phyloP scores from a whole-genome alignment of 805 yeast species.

The Candida manassasensis region DNA sequence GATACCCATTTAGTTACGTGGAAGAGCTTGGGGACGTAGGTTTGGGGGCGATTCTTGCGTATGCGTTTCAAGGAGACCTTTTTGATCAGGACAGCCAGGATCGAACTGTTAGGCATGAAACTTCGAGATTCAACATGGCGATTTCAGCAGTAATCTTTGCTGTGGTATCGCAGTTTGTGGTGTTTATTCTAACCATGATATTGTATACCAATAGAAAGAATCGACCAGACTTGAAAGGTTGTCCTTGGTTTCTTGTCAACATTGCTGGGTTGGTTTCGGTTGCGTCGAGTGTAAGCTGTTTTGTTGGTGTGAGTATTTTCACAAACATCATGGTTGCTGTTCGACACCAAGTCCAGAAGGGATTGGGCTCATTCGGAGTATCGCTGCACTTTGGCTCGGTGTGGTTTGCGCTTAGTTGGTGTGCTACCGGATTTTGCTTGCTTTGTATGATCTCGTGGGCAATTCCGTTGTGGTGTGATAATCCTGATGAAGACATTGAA shows the following conservation, averaged over 20 bases:
- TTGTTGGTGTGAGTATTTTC: slow-evolving; percentile 26
- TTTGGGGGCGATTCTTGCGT: slow-evolving; percentile 41
- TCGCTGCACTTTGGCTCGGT: slow-evolving; percentile 34
- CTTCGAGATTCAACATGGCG: slow-evolving; percentile 17
- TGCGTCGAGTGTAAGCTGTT: slow-evolving; percentile 25
- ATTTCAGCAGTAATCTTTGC: slow-evolving; percentile 26
- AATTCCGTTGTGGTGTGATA: slow-evolving; percentile 48
- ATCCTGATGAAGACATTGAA: slow-evolving; percentile 32
- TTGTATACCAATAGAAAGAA: slow-evolving; percentile 35
- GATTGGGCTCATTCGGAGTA: slow-evolving; percentile 46
- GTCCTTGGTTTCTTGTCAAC: slow-evolving; percentile 31
- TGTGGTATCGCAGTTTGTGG: slow-evolving; percentile 21
- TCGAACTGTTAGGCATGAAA: slow-evolving; percentile 12
- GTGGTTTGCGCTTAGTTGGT: slow-evolving; percentile 42
- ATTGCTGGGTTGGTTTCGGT: slow-evolving; percentile 32
- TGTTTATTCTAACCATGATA: slow-evolving; percentile 25
- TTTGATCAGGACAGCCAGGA: slow-evolving; percentile 8
- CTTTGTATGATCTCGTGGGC: slow-evolving; percentile 31
- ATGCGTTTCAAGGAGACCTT: slow-evolving; percentile 35
- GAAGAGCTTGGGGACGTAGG: slow-evolving; percentile 36
- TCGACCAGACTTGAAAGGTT: slow-evolving; percentile 25
- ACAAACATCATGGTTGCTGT: slow-evolving; percentile 22
- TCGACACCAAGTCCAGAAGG: slow-evolving; percentile 20
- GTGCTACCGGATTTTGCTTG: slow-evolving; percentile 19
- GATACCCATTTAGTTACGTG: slow-evolving; percentile 43